Conservation (phyloP, 306 rosid species). For the Cucumis hystrix region DNA sequence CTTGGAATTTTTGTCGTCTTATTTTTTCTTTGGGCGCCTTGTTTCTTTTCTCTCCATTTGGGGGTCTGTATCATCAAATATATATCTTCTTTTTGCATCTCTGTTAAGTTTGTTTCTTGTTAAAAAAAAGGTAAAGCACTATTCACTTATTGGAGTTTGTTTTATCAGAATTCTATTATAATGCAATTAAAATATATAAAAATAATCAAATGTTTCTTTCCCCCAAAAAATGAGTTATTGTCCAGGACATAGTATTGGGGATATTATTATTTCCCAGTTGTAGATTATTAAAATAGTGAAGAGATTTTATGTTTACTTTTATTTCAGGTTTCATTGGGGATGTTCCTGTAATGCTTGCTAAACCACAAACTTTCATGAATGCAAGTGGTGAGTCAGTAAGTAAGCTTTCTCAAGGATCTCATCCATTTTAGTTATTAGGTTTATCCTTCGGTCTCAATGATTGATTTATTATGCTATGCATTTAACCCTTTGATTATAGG, state of each 20-base stretch:
- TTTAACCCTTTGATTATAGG: constrained; percentile 38
- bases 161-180: not conserved
- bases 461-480: constrained; percentile 6
- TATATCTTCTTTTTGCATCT: too few species aligned
- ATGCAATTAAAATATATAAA: not conserved
- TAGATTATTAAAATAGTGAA: not conserved
- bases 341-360: constrained; percentile 69
- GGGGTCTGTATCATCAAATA: too few species aligned
- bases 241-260: not conserved
- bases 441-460: constrained; percentile 12
- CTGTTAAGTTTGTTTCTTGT: too few species aligned
- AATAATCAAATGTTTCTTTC: not conserved
- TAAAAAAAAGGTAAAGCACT: not conserved
- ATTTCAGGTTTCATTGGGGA: constrained; percentile 67
- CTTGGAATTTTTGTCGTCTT: too few species aligned
- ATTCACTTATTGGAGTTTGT: not conserved
- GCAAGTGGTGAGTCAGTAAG: constrained; percentile 96
- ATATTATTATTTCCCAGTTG: not conserved
- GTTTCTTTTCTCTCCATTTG: too few species aligned
- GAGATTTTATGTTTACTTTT: not conserved
- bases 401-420: constrained; percentile 23
- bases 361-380: constrained; percentile 95
- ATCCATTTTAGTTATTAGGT: constrained; percentile 5
- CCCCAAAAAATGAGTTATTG: not conserved
- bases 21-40: too few species aligned